Evolutionary conservation across 2,329 filamentous ascomycete species (phyloP), one percentile per base, ranked within the genome.

Genomic region (Beauveria varroae): DNA sequence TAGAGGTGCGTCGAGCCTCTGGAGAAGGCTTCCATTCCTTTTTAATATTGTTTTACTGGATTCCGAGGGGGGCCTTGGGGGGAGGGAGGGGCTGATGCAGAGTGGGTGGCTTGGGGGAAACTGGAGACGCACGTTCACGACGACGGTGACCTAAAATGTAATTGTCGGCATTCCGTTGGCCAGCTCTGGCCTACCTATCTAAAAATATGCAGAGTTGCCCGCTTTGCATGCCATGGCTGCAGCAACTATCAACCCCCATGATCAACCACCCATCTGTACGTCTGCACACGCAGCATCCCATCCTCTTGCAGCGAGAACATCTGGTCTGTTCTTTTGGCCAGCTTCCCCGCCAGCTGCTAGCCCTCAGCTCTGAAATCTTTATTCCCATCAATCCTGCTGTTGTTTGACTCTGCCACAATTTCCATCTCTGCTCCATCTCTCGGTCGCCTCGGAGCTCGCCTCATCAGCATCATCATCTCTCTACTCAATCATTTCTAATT

Each of bases 121-220:
- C 57, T 53, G 50, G 50, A 54, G 50, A 47, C 18, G 22, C 40
- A 47, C 16, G 4, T 16, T 41, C 30, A 22, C 5, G 9, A 37
- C 14, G 18, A 10, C 14, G 44, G 44, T 37, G 37, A 12, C 46
- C 56, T 26, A 22, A 30, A 51, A 28, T 49, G 50, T 54, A 54
- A 54, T 60, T 60, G 50, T 24, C 30, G 41, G 16, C 34, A 40
- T 49, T 18, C 22, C 28, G 58, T 60, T 60, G 58, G 58, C 58
- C 43, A 60, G 41, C 50, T 43, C 20, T 18, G 4, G 28, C 28
- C 22, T 3, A 28, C 28, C 47, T 24, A 37, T 37, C 34, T 37
- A 37, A 37, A 37, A 37, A 37, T 37, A 34, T 54, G 30, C 58
- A 51, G 58, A 60, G 58, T 55, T 54, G 50, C 58, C 58, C 50